These are phyloP conservation scores for Daedalea quercina DNA, from an alignment of 768 basidiomycete genomes.

Conservation along the genomic window DNA sequence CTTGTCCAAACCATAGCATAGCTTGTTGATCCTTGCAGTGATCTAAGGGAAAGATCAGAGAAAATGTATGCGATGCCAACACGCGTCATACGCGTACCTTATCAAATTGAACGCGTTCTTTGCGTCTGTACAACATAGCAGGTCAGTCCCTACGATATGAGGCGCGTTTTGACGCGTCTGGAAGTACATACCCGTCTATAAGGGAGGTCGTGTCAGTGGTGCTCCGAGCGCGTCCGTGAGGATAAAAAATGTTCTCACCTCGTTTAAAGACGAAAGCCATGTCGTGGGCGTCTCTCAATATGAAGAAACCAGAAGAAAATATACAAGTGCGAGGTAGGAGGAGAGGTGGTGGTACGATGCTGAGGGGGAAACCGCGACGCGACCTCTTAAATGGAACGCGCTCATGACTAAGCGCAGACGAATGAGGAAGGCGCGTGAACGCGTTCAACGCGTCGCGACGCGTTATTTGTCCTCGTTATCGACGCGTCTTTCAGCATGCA, in stretches of 20 bases:
- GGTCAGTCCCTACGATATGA: conserved; percentile 8
- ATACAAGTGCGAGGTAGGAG: conserved; percentile 7
- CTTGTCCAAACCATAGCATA: conserved; percentile 92
- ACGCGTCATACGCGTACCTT: conserved; percentile 68
- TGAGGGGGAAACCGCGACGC: conserved; percentile 18
- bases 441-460: conserved; percentile 14
- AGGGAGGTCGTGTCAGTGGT: conserved; percentile 7
- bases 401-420: conserved; percentile 14
- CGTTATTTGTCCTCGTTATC: conserved; percentile 14
- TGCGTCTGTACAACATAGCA: conserved; percentile 45
- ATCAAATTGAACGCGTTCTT: conserved; percentile 90
- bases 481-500: neutral
- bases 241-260: conserved; percentile 31
- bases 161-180: conserved; percentile 20
- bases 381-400: conserved; percentile 17
- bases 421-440: conserved; percentile 3
- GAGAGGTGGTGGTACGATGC: conserved; percentile 22
- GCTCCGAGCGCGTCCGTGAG: conserved; percentile 5
- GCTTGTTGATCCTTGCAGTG: conserved; percentile 79
- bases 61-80: conserved; percentile 5
- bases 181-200: conserved; percentile 45
- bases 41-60: conserved; percentile 43
- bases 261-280: conserved; percentile 54
- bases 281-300: conserved; percentile 6
- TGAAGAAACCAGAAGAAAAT: conserved; percentile 1